Evolutionary conservation across 768 basidiomycete species (phyloP).

Genomic region (Austroboletus eburneus): DNA sequence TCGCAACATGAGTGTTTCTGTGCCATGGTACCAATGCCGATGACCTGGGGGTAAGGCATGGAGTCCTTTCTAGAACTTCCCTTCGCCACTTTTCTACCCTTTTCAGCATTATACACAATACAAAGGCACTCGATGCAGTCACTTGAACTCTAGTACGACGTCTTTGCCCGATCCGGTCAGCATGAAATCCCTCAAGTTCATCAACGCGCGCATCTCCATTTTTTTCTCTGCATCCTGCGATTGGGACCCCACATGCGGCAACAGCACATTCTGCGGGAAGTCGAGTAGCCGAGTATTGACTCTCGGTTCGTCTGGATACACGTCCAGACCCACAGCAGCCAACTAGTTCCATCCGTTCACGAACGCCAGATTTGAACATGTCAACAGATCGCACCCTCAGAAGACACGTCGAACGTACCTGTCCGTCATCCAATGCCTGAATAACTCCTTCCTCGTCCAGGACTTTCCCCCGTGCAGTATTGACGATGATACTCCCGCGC

Average conservation of each 20-base stretch:
- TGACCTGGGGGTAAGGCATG: too few relatives aligned
- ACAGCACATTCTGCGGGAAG: conserved; percentile 78
- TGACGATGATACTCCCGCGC: conserved; percentile 73
- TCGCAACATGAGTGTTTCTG: too few relatives aligned
- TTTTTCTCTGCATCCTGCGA: conserved; percentile 72
- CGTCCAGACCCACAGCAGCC: conserved; percentile 74
- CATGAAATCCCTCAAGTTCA: conserved; percentile 71
- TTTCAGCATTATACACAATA: too few relatives aligned
- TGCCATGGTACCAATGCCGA: too few relatives aligned
- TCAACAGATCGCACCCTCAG: background rate
- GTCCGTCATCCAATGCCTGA: conserved; percentile 77
- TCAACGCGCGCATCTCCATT: conserved; percentile 85
- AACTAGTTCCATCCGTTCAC: too few relatives aligned
- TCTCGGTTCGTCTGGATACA: conserved; percentile 79
- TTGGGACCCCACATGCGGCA: conserved; percentile 93
- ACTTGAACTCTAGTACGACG: conserved; percentile 66
- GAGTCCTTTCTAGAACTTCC: too few relatives aligned
- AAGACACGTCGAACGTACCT: conserved; percentile 63
- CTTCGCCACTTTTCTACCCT: too few relatives aligned
- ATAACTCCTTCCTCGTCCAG: conserved; percentile 88
- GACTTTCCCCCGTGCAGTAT: conserved; percentile 89
- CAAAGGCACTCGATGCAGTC: too few relatives aligned
- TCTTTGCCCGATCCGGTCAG: conserved; percentile 61
- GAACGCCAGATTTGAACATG: background rate
- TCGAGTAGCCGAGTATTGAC: conserved; percentile 75